Percentiles rank a stretch among this genome's conserved stretches.
Conservation (phyloP, 106 monocot species). For the Xerophyta viscosa region DNA sequence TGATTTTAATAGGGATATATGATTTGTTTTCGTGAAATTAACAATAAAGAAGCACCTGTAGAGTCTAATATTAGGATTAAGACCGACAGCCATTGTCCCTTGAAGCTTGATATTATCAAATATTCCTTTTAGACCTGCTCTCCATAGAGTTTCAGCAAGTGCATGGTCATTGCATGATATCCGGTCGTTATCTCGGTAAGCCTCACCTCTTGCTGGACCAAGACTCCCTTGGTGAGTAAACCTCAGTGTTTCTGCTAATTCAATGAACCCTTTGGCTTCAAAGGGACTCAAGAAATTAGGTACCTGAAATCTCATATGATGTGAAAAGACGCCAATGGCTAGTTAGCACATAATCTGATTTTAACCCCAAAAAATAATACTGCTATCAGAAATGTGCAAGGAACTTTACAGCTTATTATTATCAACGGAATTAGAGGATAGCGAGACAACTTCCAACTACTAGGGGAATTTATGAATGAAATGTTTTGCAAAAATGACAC, state of each 20-base stretch:
- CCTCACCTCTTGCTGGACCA: constrained; percentile 83
- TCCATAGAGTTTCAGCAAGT: constrained; percentile 76
- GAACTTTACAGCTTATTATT: too few species aligned
- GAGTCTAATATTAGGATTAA: constrained; percentile 92
- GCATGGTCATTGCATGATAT: constrained; percentile 53
- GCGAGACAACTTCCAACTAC: too few species aligned
- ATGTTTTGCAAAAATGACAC: too few species aligned
- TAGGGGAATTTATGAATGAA: too few species aligned
- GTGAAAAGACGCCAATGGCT: not conserved
- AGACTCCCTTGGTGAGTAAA: constrained; percentile 89
- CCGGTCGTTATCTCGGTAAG: constrained; percentile 91
- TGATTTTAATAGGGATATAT: too few species aligned
- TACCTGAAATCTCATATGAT: constrained; percentile 34
- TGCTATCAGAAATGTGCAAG: not conserved
- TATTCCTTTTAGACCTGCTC: constrained; percentile 58
- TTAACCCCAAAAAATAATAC: not conserved
- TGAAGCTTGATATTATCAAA: constrained; percentile 59
- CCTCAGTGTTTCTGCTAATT: constrained; percentile 61
- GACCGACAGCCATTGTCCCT: constrained; percentile 51
- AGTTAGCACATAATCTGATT: not conserved
- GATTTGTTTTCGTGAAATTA: too few species aligned
- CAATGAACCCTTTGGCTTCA: constrained; percentile 73
- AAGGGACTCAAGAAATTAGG: constrained; percentile 56
- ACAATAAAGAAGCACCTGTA: constrained; percentile 52
- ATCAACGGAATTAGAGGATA: too few species aligned